Conservation (phyloP, 768 basidiomycete genomes). For the Suillus decipiens region DNA sequence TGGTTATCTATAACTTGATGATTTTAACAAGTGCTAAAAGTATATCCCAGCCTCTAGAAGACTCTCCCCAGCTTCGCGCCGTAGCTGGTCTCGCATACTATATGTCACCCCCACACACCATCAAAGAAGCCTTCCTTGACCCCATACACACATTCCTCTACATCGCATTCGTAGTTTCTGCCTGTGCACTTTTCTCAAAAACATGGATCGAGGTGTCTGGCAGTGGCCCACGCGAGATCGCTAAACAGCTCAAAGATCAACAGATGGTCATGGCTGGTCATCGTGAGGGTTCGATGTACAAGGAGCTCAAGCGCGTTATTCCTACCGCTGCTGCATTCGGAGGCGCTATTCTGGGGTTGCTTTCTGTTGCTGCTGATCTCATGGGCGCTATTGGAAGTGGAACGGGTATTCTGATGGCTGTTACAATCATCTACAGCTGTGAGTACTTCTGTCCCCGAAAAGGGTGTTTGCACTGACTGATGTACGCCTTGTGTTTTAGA, state of each 20-base stretch:
- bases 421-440: constrained; percentile 94
- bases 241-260: constrained; percentile 98
- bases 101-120: constrained; percentile 96
- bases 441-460: constrained; percentile 1
- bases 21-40: constrained; percentile 4
- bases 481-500: constrained; percentile 45
- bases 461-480: neutral
- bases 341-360: constrained; percentile 91
- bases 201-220: constrained; percentile 99
- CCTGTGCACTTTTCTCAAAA: constrained; percentile 97
- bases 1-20: constrained; percentile 21
- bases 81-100: constrained; percentile 94
- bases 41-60: constrained; percentile 79
- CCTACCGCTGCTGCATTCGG: constrained; percentile 98
- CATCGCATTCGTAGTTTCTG: constrained; percentile 88
- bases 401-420: constrained; percentile 96
- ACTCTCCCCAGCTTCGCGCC: constrained; percentile 89
- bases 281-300: constrained; percentile 98
- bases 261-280: constrained; percentile 94
- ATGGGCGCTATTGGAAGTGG: constrained; percentile 97
- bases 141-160: constrained; percentile 93
- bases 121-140: constrained; percentile 85
- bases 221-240: constrained; percentile 92
- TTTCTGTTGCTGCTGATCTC: constrained; percentile 90
- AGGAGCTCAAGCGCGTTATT: constrained; percentile 97